These are phyloP conservation scores for Rhizopogon rudus DNA, from an alignment of 768 basidiomycete species.

Conservation along the genomic window DNA sequence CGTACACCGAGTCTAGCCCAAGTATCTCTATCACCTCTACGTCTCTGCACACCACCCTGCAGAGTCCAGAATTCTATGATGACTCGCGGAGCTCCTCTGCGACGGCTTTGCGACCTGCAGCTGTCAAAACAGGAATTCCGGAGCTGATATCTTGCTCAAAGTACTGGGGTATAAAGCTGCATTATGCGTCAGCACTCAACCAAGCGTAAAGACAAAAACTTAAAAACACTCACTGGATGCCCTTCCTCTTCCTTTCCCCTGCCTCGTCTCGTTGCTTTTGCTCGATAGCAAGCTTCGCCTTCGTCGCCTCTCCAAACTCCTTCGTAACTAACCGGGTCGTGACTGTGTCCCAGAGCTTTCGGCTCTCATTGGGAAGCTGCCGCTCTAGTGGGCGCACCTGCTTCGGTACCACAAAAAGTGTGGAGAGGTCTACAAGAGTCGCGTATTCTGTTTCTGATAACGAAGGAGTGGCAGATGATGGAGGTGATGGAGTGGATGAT, in stretches of 20 bases:
- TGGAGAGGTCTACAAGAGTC: conserved; percentile 72
- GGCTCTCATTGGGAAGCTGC: conserved; percentile 78
- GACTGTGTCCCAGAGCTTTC: conserved; percentile 83
- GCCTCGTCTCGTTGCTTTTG: conserved; percentile 90
- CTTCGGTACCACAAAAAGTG: conserved; percentile 75
- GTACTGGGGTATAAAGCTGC: conserved; percentile 68
- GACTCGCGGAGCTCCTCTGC: conserved; percentile 56
- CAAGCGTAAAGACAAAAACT: not conserved
- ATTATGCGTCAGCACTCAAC: not conserved
- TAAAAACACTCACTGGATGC: conserved; percentile 57
- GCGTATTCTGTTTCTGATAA: conserved; percentile 45
- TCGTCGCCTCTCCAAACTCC: conserved; percentile 89
- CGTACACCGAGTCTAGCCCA: not conserved
- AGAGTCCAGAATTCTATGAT: not conserved
- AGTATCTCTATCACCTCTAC: not conserved
- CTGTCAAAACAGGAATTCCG: conserved; percentile 67
- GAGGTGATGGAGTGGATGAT: conserved; percentile 41
- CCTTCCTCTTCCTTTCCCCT: conserved; percentile 79
- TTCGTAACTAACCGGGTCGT: conserved; percentile 72
- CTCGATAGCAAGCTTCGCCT: conserved; percentile 87
- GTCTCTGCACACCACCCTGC: not conserved
- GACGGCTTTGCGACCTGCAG: conserved; percentile 63
- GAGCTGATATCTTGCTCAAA: conserved; percentile 66
- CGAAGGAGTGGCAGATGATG: conserved; percentile 26
- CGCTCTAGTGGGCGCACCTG: conserved; percentile 72